Base-by-base conservation (phyloP, 208 protist species). In the Leishmania major region DNA sequence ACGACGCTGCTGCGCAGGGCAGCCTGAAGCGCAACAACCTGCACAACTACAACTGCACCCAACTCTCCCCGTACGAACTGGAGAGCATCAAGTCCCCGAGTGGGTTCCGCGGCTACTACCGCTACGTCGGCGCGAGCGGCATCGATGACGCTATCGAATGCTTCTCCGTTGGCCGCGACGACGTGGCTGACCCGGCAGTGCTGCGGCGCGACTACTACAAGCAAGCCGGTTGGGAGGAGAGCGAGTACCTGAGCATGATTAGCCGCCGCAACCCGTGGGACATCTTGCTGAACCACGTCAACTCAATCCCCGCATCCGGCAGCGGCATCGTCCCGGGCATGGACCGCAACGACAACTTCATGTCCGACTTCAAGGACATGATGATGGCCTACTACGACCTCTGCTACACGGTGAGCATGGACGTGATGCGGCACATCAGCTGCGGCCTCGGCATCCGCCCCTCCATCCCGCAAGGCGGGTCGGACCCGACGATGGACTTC, bases 111-210 rank as follows among this genome's bases (percentile, higher is more conserved):
- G 94, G 94, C 7, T 95, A 95, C 86, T 95, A 97, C 87, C 91
- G 92, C 77, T 96, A 97, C 82, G 87, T 97, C 77, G 94, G 94
- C 13, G 94, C 94, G 25, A 94, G 91, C 67, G 94, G 94, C 1
- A 72, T 92, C 13, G 94, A 95, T 79, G 94, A 97, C 79, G 94
- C 91, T 7, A 97, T 97, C 75, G 94, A 97, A 77, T 97, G 94
- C 80, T 97, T 97, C 80, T 96, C 94, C 28, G 83, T 97, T 37
- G 94, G 94, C 43, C 94, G 94, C 72, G 92, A 95, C 55, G 89
- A 93, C 70, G 87, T 95, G 57, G 76, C 84, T 19, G 91, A 95
- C 77, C 91, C 92, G 62, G 82, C 90, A 31, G 82, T 77, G 72
- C 83, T 97, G 76, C 94, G 94, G 6, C 88, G 89, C 45, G 72